Evolutionary conservation across 257 asterid genomes (phyloP).

Genomic region (Cynanchum wilfordii): DNA sequence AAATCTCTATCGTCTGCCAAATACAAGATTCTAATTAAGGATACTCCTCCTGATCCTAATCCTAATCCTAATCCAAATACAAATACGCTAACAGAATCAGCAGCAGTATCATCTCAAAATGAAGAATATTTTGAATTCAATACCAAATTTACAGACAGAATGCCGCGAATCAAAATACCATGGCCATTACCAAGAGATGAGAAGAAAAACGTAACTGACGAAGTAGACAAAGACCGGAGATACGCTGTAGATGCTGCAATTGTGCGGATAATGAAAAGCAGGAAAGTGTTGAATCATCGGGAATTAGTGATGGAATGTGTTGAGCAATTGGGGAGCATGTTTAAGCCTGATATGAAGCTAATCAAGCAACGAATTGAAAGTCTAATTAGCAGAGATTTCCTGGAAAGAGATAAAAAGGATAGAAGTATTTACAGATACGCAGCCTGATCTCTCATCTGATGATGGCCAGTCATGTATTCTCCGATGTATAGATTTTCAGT

Average conservation of each 20-base stretch:
- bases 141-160: constrained; percentile 45
- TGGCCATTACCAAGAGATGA: constrained; percentile 41
- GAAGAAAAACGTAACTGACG: constrained; percentile 49
- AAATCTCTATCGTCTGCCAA: constrained; percentile 54
- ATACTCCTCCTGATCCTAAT: constrained; percentile 16
- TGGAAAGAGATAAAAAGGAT: constrained; percentile 46
- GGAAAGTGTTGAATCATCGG: constrained; percentile 41
- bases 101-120: constrained; percentile 7
- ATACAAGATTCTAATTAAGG: constrained; percentile 49
- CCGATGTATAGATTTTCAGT: too few relatives aligned
- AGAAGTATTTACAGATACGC: constrained; percentile 38
- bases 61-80: constrained; percentile 22
- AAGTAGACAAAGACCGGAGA: constrained; percentile 46
- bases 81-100: constrained; percentile 23
- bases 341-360: constrained; percentile 49
- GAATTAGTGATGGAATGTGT: constrained; percentile 51
- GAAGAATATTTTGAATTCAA: constrained; percentile 43
- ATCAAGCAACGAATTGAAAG: constrained; percentile 57
- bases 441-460: constrained; percentile 22
- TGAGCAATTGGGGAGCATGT: constrained; percentile 42
- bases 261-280: constrained; percentile 60
- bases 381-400: constrained; percentile 39
- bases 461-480: too few relatives aligned
- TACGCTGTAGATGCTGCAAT: constrained; percentile 47
- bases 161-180: constrained; percentile 60